phyloP scores from a whole-genome alignment of 2,329 filamentous ascomycete species.

The Kalmusia sp. region DNA sequence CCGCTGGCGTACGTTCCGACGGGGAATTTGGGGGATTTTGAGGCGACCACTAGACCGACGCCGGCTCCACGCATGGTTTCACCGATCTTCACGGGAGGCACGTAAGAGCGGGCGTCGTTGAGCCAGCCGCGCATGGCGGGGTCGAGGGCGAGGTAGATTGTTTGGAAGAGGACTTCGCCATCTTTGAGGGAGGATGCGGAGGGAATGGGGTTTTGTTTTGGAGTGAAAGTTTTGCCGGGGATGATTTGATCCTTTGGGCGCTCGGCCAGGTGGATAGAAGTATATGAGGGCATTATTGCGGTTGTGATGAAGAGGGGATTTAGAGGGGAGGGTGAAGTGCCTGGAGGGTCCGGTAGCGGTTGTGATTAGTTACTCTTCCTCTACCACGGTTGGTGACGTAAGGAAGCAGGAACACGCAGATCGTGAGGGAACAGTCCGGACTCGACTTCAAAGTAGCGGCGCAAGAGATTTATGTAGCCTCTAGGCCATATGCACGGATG shows the following conservation, averaged over 20 bases:
- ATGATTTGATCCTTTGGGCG: constrained; percentile 67
- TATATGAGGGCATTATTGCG: constrained; percentile 48
- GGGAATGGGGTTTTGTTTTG: constrained; percentile 58
- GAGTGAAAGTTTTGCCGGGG: constrained; percentile 69
- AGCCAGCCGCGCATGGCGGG: constrained; percentile 80
- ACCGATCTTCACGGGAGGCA: constrained; percentile 72
- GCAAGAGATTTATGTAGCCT: constrained; percentile 2
- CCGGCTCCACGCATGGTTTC: constrained; percentile 71
- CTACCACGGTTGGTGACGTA: not conserved
- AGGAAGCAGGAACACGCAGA: not conserved
- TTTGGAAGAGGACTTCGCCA: constrained; percentile 67
- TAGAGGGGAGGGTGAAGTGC: not conserved
- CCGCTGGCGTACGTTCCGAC: constrained; percentile 66
- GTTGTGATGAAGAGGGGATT: not conserved
- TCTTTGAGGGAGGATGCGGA: constrained; percentile 61
- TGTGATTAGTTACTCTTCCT: not conserved
- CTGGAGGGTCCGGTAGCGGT: not conserved
- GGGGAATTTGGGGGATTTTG: constrained; percentile 61
- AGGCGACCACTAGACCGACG: constrained; percentile 68
- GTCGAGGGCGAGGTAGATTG: constrained; percentile 72
- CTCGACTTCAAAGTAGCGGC: not conserved
- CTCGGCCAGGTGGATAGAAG: constrained; percentile 66
- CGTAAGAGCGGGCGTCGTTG: constrained; percentile 65
- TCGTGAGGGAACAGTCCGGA: not conserved
- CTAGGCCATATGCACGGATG: constrained; percentile 13